Conservation (phyloP, 176 grass and related monocot species). For the Triticum dicoccoides region DNA sequence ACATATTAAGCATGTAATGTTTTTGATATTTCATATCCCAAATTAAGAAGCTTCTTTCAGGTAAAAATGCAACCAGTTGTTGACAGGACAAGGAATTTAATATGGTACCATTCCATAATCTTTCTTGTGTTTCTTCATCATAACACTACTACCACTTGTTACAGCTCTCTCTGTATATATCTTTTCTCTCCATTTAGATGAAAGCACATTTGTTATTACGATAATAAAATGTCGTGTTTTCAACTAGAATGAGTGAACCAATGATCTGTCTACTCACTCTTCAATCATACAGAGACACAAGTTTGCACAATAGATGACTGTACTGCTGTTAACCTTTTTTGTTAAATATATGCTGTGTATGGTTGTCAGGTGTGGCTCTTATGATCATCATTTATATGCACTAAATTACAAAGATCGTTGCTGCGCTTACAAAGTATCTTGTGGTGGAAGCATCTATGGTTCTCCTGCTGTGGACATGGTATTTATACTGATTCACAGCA, state of each 20-base stretch:
- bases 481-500: conserved; percentile 22
- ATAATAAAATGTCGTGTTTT: conserved; percentile 6
- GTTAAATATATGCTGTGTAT: not conserved
- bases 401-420: conserved; percentile 70
- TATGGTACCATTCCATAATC: conserved; percentile 58
- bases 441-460: conserved; percentile 96
- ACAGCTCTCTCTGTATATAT: not conserved
- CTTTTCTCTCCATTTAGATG: not conserved
- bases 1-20: not conserved
- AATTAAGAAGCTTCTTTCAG: conserved; percentile 39
- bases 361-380: conserved; percentile 80
- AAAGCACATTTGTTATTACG: not conserved
- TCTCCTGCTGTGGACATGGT: conserved; percentile 73
- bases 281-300: not conserved
- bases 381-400: conserved; percentile 82
- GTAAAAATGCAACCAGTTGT: conserved; percentile 91
- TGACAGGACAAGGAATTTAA: conserved; percentile 63
- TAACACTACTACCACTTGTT: not conserved
- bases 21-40: not conserved
- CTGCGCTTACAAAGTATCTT: conserved; percentile 72
- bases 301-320: not conserved
- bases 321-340: not conserved
- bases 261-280: conserved; percentile 3
- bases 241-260: not conserved
- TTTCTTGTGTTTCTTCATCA: conserved; percentile 9